Evolutionary conservation across 768 basidiomycete genomes (phyloP).

Genomic region (Lactifluus pinguis): DNA sequence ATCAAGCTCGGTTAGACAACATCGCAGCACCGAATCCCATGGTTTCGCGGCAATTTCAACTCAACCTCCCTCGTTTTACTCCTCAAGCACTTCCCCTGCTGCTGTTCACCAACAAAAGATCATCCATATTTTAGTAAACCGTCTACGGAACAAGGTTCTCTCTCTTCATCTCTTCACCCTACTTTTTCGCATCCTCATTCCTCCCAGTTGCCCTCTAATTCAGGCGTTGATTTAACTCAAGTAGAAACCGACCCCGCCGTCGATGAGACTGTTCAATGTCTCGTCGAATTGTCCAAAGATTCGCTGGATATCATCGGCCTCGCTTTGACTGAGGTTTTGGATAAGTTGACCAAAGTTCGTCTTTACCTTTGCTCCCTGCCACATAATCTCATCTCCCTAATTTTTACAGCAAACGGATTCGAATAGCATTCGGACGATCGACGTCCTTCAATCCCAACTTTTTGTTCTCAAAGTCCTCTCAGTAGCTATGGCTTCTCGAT

Average conservation of each 20-base stretch:
- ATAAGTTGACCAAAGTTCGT: slow-evolving; percentile 65
- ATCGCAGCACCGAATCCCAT: slow-evolving; percentile 53
- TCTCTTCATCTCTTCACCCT: not conserved
- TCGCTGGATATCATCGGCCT: slow-evolving; percentile 74
- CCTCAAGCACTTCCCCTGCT: slow-evolving; percentile 24
- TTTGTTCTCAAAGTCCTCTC: slow-evolving; percentile 78
- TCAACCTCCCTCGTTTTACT: slow-evolving; percentile 26
- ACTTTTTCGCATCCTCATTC: slow-evolving; percentile 4
- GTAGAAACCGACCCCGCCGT: slow-evolving; percentile 72
- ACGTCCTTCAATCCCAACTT: slow-evolving; percentile 78
- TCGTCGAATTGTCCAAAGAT: slow-evolving; percentile 71
- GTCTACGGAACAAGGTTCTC: slow-evolving; percentile 72
- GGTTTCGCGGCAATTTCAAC: slow-evolving; percentile 15
- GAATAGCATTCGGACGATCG: slow-evolving; percentile 46
- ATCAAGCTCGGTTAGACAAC: slow-evolving; percentile 38
- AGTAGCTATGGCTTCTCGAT: slow-evolving; percentile 69
- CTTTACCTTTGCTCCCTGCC: not conserved
- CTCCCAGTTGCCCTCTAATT: slow-evolving; percentile 72
- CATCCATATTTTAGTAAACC: slow-evolving; percentile 67
- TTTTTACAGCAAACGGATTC: slow-evolving; percentile 43
- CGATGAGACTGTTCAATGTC: slow-evolving; percentile 65
- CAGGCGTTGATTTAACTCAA: slow-evolving; percentile 61
- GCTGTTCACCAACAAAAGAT: slow-evolving; percentile 72
- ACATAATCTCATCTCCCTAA: not conserved
- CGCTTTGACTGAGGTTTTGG: slow-evolving; percentile 67